Base-by-base conservation (phyloP, 2,329 filamentous ascomycete species). In the Hymenoscyphus fructigenus region DNA sequence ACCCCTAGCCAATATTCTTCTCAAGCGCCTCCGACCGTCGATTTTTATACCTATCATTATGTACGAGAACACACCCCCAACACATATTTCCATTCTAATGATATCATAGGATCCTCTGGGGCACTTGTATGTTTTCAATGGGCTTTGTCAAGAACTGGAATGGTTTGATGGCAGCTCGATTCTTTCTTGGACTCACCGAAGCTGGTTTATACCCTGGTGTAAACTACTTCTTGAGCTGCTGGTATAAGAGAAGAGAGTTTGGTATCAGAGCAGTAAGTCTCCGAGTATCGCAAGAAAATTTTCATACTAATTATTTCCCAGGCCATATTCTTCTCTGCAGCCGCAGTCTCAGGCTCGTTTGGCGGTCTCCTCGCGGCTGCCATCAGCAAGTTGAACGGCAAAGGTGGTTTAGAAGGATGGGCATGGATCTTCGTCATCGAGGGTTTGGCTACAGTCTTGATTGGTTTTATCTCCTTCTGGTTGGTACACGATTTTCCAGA, bases 11-110 rank as follows among this genome's bases (percentile, higher is more conserved):
- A 90, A 90, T 74, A 84, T 92, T 62, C 77, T 92, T 41, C 79
- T 92, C 59, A 92, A 92, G 79, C 80, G 78, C 66, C 79, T 88
- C 63, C 84, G 82, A 68, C 88, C 89, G 2, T 91, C 88, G 57
- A 79, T 93, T 63, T 96, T 95, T 74, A 86, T 94, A 63, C 90
- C 92, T 2, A 79, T 84, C 44, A 94, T 94, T 74, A 95, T 96
- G 88, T 89, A 72, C 23, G 59, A 44, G 20, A 26, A 26, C 32
- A 15, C n/a, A 10, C 41, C 17, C 15, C 14, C 14, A 34, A 20
- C 23, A 4, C 7, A 12, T 28, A 3, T 20, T n/a, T 29, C n/a
- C 2, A 28, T 17, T 36, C 60, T 62, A 29, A 62, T 36, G 34
- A 41, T 17, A 50, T 57, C 29, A 32, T 26, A 68, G 64, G 64